Evolutionary conservation across 345 rosid species (phyloP).

Genomic region (Punica granatum): DNA sequence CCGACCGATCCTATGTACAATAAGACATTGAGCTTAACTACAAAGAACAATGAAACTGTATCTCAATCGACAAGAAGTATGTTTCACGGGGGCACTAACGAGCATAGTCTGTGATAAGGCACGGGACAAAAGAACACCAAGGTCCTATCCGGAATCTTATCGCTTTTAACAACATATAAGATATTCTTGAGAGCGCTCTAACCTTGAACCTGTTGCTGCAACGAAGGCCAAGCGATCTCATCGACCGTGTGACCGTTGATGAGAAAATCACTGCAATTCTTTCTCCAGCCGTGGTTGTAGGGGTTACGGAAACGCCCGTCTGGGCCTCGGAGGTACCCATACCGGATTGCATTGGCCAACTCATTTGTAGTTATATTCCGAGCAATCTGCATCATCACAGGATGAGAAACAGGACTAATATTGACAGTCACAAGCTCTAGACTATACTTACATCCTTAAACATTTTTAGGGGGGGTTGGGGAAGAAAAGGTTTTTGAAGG

Average conservation of each 20-base stretch:
- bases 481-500: no score
- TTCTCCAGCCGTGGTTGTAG: conserved; percentile 82
- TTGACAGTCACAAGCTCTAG: neutral
- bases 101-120: neutral
- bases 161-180: neutral
- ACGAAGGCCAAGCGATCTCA: conserved; percentile 64
- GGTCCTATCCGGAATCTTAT: neutral
- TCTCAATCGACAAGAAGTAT: neutral
- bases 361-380: conserved; percentile 89
- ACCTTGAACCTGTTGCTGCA: conserved; percentile 46
- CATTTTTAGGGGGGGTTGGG: neutral
- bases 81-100: neutral
- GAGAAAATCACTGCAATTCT: conserved; percentile 79
- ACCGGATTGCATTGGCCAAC: conserved; percentile 57
- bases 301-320: conserved; percentile 87
- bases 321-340: conserved; percentile 66
- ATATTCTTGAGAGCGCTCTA: conserved; percentile 7
- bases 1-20: neutral
- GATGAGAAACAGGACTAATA: neutral
- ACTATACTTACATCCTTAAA: neutral
- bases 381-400: conserved; percentile 51
- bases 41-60: neutral
- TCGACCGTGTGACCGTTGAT: conserved; percentile 61
- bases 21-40: neutral
- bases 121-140: neutral